These are phyloP conservation scores for Blastomyces gilchristii DNA, from an alignment of 2,329 filamentous ascomycete species.

Conservation along the genomic window DNA sequence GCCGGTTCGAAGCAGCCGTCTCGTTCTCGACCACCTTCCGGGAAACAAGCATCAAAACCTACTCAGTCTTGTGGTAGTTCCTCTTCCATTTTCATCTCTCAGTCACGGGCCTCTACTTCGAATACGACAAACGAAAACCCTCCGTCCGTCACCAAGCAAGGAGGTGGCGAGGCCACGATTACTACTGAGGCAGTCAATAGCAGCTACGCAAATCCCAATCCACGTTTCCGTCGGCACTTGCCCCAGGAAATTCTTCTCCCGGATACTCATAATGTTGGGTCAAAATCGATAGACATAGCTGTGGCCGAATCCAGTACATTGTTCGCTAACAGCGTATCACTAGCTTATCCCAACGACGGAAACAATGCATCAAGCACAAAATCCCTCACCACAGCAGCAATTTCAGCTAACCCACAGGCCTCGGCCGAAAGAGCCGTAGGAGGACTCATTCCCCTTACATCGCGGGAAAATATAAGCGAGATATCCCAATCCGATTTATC, in stretches of 20 bases:
- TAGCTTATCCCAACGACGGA: not conserved
- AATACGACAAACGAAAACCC: not conserved
- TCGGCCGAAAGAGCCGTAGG: not conserved
- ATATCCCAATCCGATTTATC: slow-evolving; percentile 21
- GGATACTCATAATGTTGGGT: not conserved
- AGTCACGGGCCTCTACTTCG: not conserved
- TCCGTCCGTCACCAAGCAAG: not conserved
- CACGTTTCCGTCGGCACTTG: not conserved
- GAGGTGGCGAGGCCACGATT: no score
- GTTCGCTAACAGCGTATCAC: not conserved
- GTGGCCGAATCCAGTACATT: not conserved
- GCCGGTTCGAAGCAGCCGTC: slow-evolving; percentile 16
- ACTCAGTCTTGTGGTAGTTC: no score
- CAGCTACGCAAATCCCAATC: not conserved
- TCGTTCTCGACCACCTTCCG: not conserved
- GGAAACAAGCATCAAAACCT: not conserved
- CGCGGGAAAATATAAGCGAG: not conserved
- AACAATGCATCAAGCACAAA: not conserved
- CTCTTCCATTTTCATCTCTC: not conserved
- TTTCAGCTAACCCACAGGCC: slow-evolving; percentile 1
- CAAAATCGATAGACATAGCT: not conserved
- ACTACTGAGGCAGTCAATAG: not conserved
- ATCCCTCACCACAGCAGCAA: not conserved
- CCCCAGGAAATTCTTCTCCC: no score
- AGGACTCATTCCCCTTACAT: slow-evolving; percentile 1